Evolutionary conservation across 2,329 filamentous ascomycete species (phyloP).

Genomic region (Xylariaceae sp.): DNA sequence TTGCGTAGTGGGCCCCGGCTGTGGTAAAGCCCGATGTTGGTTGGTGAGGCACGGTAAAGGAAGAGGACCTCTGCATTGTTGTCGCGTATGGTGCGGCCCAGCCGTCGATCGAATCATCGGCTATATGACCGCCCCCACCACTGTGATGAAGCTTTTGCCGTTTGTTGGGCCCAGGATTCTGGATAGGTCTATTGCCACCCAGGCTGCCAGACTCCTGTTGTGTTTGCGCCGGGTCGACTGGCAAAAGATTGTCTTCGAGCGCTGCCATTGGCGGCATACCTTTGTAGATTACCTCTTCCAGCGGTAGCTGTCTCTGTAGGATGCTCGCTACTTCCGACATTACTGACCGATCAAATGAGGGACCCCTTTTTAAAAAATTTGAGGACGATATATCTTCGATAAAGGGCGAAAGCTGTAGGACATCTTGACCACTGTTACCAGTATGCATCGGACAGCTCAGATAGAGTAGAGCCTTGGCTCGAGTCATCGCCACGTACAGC

Average conservation of each 20-base stretch:
- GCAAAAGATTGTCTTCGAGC: slow-evolving; percentile 69
- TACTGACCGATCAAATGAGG: slow-evolving; percentile 65
- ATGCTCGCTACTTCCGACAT: slow-evolving; percentile 73
- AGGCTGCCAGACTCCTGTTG: slow-evolving; percentile 27
- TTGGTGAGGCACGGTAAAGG: slow-evolving; percentile 57
- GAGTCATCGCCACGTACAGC: slow-evolving; percentile 95
- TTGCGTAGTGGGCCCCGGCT: slow-evolving; percentile 56
- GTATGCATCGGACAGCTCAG: slow-evolving; percentile 77
- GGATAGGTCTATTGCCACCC: slow-evolving; percentile 7
- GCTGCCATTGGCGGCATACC: slow-evolving; percentile 56
- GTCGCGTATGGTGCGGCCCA: slow-evolving; percentile 51
- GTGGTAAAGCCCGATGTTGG: slow-evolving; percentile 64
- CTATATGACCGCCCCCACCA: slow-evolving; percentile 43
- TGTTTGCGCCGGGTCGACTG: slow-evolving; percentile 58
- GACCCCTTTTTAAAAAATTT: slow-evolving; percentile 59
- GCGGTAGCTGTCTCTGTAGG: slow-evolving; percentile 64
- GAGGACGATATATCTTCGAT: slow-evolving; percentile 51
- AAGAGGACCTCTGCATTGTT: slow-evolving; percentile 62
- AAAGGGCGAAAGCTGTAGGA: slow-evolving; percentile 71
- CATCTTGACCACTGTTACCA: slow-evolving; percentile 54
- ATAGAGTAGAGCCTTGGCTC: slow-evolving; percentile 84
- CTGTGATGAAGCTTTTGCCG: slow-evolving; percentile 35
- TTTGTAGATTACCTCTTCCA: slow-evolving; percentile 56
- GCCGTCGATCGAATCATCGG: slow-evolving; percentile 37
- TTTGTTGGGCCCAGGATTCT: slow-evolving; percentile 28